Base-by-base conservation (phyloP, 2,329 filamentous ascomycete genomes). In the Penicillium brasilianum region DNA sequence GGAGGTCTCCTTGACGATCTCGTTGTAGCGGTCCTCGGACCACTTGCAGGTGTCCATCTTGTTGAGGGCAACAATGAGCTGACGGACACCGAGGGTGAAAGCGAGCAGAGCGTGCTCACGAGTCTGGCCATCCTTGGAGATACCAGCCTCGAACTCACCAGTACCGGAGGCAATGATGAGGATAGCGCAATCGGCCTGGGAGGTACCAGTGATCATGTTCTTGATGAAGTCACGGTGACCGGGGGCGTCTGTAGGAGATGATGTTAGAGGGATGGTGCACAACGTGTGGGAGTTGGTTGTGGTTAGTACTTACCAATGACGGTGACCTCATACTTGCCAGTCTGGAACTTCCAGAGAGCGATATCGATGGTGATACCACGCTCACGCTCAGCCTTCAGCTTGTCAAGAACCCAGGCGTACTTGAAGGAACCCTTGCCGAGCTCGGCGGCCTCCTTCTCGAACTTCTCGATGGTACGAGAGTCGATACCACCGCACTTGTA, bases 141-240 rank as follows among this genome's bases (percentile, higher is more conserved):
- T 99, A 98, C 95, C 95, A 90, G 95, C 95, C 90, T 99, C 95
- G 90, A 99, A 99, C 90, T 99, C 95, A 97, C 95, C 95, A 92
- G 93, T 97, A 88, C 95, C 95, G 80, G 95, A 93, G 78, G 94
- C 95, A 85, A 99, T 99, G 87, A 99, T 98, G 88, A 99, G 93
- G 83, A 99, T 92, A 80, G 95, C 95, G 86, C 95, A 98, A 82
- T 99, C 95, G 77, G 95, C 95, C 91, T 98, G 95, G 84, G 95
- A 99, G 81, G 95, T 98, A 93, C 95, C 95, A 90, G 95, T 98
- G 84, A 99, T 99, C 95, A 99, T 99, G 93, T 98, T 99, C 94
- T 99, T 99, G 92, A 99, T 98, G 89, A 98, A 99, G 82, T 99
- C 95, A 95, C 95, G 94, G 86, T 99, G 95, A 85, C 95, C 95